Conservation (phyloP, 441 rosid species). For the Arabidopsis lyrata region DNA sequence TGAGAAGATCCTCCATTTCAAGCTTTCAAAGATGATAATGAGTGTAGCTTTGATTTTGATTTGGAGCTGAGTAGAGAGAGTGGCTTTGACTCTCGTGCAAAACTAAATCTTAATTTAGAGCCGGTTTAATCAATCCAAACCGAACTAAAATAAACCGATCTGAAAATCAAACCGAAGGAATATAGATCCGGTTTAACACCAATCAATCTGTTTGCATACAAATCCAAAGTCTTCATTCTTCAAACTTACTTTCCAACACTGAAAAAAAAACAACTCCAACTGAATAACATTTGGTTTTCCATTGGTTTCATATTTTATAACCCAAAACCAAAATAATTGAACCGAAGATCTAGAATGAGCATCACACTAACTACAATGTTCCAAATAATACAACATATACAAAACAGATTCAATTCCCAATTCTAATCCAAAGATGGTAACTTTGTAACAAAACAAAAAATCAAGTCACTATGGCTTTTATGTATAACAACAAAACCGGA, state of each 20-base stretch:
- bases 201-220: not conserved
- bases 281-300: not conserved
- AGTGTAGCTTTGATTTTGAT: not conserved
- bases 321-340: not conserved
- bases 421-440: constrained; percentile 2
- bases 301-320: not conserved
- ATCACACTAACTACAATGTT: constrained; percentile 11
- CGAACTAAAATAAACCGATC: not conserved
- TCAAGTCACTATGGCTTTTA: constrained; percentile 20
- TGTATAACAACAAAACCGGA: constrained; percentile 20
- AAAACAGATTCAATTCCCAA: not conserved
- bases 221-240: no score
- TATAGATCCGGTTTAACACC: not conserved
- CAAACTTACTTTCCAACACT: not conserved
- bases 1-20: constrained; percentile 64
- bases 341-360: not conserved
- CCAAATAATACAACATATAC: not conserved
- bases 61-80: not conserved
- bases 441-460: not conserved
- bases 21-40: constrained; percentile 48
- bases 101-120: not conserved
- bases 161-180: not conserved
- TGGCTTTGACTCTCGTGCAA: constrained; percentile 15
- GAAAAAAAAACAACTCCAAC: not conserved
- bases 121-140: constrained; percentile 8